These are phyloP conservation scores for Dipodascus geniculatus DNA, from an alignment of 805 yeast species.

Conservation along the genomic window DNA sequence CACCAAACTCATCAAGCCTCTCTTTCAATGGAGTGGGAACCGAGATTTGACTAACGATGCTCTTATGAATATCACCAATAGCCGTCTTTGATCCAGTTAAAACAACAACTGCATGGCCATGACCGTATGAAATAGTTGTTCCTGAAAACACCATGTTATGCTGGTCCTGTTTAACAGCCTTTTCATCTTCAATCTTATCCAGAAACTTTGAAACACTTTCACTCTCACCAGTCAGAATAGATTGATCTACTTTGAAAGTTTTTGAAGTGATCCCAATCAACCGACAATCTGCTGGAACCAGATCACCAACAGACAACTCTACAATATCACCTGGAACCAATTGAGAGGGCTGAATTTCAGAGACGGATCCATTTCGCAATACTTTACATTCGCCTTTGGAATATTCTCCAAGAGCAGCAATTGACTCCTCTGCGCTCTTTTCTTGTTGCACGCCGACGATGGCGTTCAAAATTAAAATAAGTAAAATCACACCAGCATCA, in stretches of 20 bases:
- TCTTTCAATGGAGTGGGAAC: slow-evolving; percentile 94
- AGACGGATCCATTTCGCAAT: slow-evolving; percentile 65
- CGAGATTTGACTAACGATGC: slow-evolving; percentile 74
- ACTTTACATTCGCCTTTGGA: slow-evolving; percentile 91
- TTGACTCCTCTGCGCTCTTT: slow-evolving; percentile 82
- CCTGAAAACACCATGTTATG: slow-evolving; percentile 86
- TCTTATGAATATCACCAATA: slow-evolving; percentile 83
- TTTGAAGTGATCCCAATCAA: slow-evolving; percentile 49
- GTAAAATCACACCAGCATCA: slow-evolving; percentile 47
- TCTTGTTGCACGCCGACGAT: slow-evolving; percentile 95
- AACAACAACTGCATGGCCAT: slow-evolving; percentile 81
- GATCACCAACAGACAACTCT: slow-evolving; percentile 75
- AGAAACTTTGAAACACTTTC: slow-evolving; percentile 60
- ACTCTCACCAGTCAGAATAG: slow-evolving; percentile 90
- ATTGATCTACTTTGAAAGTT: slow-evolving; percentile 76
- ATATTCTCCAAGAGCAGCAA: slow-evolving; percentile 79
- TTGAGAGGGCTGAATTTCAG: slow-evolving; percentile 65
- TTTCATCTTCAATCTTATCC: slow-evolving; percentile 23
- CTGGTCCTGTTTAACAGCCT: slow-evolving; percentile 35
- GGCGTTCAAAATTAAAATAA: slow-evolving; percentile 73
- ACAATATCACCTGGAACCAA: slow-evolving; percentile 92
- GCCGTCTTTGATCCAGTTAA: slow-evolving; percentile 83
- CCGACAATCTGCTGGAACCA: slow-evolving; percentile 88
- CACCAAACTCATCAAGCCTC: slow-evolving; percentile 89
- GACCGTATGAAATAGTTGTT: slow-evolving; percentile 88